Conservation (phyloP, 352 stramenopile species). For the Phytophthora aleatoria region DNA sequence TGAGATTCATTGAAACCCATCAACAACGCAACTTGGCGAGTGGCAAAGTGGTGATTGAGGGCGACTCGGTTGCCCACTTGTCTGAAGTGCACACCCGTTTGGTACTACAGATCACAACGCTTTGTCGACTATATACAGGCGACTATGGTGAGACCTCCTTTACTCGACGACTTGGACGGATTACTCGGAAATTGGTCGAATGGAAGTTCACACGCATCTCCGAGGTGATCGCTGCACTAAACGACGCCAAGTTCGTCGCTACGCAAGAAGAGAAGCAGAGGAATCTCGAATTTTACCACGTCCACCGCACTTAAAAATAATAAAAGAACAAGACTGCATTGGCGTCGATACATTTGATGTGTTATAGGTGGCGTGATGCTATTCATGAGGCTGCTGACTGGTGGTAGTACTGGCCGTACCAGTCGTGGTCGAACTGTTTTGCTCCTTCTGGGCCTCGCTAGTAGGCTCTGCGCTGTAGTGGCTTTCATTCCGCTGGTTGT, state of each 20-base stretch:
- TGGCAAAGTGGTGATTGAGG: constrained; percentile 22
- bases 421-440: constrained; percentile 1
- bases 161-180: constrained; percentile 33
- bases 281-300: constrained; percentile 78
- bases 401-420: not conserved
- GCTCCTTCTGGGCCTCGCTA: constrained; percentile 20
- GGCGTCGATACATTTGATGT: constrained; percentile 13
- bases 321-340: constrained; percentile 16
- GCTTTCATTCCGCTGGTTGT: constrained; percentile 21
- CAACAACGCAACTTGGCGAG: constrained; percentile 25
- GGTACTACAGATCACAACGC: constrained; percentile 43
- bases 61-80: constrained; percentile 39
- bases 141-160: constrained; percentile 53
- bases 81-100: constrained; percentile 62
- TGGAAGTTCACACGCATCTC: constrained; percentile 51
- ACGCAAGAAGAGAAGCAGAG: constrained; percentile 58
- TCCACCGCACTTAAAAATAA: constrained; percentile 21
- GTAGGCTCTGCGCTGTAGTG: constrained; percentile 21
- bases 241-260: constrained; percentile 25
- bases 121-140: constrained; percentile 42
- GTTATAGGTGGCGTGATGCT: constrained; percentile 6
- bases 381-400: constrained; percentile 25
- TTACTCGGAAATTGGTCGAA: constrained; percentile 30
- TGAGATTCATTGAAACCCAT: constrained; percentile 34
- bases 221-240: constrained; percentile 34